A percentile compares a stretch with the other conserved stretches of the same genome.
Conservation (phyloP, 352 stramenopile species). For the Phytopythium montanum region DNA sequence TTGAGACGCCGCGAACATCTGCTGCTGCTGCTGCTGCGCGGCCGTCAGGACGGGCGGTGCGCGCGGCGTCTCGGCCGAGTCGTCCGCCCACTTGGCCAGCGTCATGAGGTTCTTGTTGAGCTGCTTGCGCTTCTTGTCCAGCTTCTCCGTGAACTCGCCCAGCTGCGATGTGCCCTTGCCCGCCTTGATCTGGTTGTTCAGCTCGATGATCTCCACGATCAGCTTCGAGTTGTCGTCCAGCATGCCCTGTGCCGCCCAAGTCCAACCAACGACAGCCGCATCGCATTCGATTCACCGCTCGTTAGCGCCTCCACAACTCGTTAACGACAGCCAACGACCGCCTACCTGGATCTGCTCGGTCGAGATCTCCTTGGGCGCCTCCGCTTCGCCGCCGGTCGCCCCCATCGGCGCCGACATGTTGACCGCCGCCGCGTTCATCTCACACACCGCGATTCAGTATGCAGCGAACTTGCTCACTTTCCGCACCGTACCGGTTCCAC, state of each 20-base stretch:
- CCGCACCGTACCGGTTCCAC: background rate
- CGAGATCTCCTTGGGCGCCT: slow-evolving; percentile 63
- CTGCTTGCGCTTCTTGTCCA: slow-evolving; percentile 88
- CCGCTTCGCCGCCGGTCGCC: slow-evolving; percentile 35
- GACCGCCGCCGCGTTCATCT: slow-evolving; percentile 20
- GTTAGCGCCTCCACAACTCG: background rate
- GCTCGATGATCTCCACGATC: slow-evolving; percentile 86
- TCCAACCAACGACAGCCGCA: too few species aligned
- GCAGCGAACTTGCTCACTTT: background rate
- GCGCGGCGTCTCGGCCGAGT: slow-evolving; percentile 64
- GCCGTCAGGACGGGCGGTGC: slow-evolving; percentile 22
- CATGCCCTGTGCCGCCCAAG: slow-evolving; percentile 51
- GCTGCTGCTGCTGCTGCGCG: slow-evolving; percentile 22
- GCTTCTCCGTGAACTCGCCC: slow-evolving; percentile 77
- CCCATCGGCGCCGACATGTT: slow-evolving; percentile 23
- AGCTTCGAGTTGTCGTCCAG: slow-evolving; percentile 84
- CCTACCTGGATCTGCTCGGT: slow-evolving; percentile 82
- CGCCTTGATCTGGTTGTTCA: slow-evolving; percentile 88
- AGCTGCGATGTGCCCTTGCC: slow-evolving; percentile 72
- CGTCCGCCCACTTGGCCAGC: slow-evolving; percentile 84
- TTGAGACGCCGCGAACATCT: slow-evolving; percentile 23
- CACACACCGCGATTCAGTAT: background rate
- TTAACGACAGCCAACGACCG: background rate
- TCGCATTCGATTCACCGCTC: too few species aligned
- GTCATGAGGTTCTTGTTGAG: slow-evolving; percentile 91